phyloP scores from a whole-genome alignment of 164 flowering plant species.

The Vitis rupestris region DNA sequence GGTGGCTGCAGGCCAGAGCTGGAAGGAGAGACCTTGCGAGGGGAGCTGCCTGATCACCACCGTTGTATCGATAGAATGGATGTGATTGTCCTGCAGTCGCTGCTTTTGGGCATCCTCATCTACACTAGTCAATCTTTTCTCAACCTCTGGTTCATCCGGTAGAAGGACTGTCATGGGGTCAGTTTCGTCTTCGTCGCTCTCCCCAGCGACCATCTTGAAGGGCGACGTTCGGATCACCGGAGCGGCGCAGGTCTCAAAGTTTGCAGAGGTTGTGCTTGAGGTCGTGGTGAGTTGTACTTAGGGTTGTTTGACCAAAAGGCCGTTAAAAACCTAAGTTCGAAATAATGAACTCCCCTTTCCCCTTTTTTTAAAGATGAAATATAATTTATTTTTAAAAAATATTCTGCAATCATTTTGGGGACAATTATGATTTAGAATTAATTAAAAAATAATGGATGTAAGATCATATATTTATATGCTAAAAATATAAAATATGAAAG shows the following conservation, averaged over 20 bases:
- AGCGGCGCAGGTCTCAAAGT: neutral
- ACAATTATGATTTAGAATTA: too few relatives aligned
- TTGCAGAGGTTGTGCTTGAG: too few relatives aligned
- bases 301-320: too few relatives aligned
- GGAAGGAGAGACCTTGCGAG: conserved; percentile 83
- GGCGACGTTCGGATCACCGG: neutral
- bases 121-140: neutral
- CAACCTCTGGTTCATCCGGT: neutral
- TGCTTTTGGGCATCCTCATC: conserved; percentile 8
- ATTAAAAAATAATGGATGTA: too few relatives aligned
- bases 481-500: too few relatives aligned
- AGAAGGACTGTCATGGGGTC: conserved; percentile 20
- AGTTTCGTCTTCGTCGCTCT: conserved; percentile 23
- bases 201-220: conserved; percentile 4
- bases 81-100: conserved; percentile 30
- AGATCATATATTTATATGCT: too few relatives aligned
- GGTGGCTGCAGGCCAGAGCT: conserved; percentile 96
- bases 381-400: too few relatives aligned
- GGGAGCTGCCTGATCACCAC: conserved; percentile 67
- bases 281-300: too few relatives aligned
- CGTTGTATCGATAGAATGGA: conserved; percentile 46
- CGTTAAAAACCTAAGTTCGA: too few relatives aligned
- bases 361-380: too few relatives aligned
- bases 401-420: too few relatives aligned
- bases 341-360: too few relatives aligned